These are phyloP conservation scores for Oemleria cerasiformis DNA, from an alignment of 306 rosid species.

Conservation along the genomic window DNA sequence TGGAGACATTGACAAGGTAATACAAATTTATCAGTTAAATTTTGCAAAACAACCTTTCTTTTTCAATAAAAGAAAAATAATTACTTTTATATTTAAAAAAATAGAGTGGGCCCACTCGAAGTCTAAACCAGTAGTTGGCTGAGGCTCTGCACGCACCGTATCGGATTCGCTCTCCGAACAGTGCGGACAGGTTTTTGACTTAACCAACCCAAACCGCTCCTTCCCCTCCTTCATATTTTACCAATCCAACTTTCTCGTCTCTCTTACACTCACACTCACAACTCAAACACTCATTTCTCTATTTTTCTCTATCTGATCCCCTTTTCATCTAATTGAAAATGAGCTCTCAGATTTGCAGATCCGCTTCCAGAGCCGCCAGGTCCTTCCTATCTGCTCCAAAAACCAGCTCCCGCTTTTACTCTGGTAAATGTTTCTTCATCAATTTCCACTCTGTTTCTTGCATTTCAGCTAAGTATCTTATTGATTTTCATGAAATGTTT, in stretches of 20 bases:
- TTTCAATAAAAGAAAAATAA: too few relatives aligned
- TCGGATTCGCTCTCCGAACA: not conserved
- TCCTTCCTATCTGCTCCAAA: constrained; percentile 66
- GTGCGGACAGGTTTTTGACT: constrained; percentile 13
- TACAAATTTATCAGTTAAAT: too few relatives aligned
- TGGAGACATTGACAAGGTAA: too few relatives aligned
- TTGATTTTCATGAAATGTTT: not conserved
- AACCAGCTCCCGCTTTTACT: constrained; percentile 53
- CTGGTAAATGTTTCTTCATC: constrained; percentile 32
- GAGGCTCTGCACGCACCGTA: not conserved
- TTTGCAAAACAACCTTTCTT: too few relatives aligned
- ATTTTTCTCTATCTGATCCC: not conserved
- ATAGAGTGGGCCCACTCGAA: not conserved
- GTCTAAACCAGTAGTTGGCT: not conserved
- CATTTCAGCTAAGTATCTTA: not conserved
- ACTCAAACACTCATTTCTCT: not conserved
- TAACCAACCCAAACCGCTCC: not conserved
- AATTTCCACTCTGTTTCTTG: not conserved
- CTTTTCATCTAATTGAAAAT: constrained; percentile 26
- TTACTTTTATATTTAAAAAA: too few relatives aligned
- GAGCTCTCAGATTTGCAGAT: constrained; percentile 65
- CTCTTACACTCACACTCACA: not conserved
- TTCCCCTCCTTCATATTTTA: not conserved
- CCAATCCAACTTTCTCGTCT: not conserved
- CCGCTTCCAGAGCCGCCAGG: constrained; percentile 72